These are phyloP conservation scores for Papiliotrema laurentii DNA, from an alignment of 1,284 basidiomycete species.

Conservation along the genomic window DNA sequence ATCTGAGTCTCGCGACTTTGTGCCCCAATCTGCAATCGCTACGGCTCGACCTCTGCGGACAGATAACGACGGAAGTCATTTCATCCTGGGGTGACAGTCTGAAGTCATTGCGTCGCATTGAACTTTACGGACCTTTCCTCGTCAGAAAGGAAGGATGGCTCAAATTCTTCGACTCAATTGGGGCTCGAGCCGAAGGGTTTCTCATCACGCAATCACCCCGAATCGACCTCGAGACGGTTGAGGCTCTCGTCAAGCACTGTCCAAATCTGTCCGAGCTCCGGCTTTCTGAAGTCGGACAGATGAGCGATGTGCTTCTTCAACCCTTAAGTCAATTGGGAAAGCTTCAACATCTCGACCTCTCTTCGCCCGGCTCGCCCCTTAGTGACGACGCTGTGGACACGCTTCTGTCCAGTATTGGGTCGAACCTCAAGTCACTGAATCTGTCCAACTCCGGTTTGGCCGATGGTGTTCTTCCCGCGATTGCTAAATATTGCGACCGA, in stretches of 20 bases:
- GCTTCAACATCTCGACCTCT: constrained; percentile 37
- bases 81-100: constrained; percentile 62
- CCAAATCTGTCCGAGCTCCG: constrained; percentile 64
- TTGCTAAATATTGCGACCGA: constrained; percentile 55
- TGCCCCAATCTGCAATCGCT: constrained; percentile 75
- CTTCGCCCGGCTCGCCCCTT: constrained; percentile 42
- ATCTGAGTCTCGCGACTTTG: constrained; percentile 65
- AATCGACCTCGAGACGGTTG: constrained; percentile 70
- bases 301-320: constrained; percentile 62
- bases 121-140: constrained; percentile 85
- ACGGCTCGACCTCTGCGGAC: constrained; percentile 82
- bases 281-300: constrained; percentile 71
- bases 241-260: constrained; percentile 62
- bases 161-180: constrained; percentile 63
- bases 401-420: constrained; percentile 57
- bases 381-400: constrained; percentile 59
- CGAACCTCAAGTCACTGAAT: constrained; percentile 56
- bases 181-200: constrained; percentile 64
- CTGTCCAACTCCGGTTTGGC: constrained; percentile 59
- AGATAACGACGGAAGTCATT: constrained; percentile 67
- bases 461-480: constrained; percentile 58
- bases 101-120: constrained; percentile 63
- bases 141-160: constrained; percentile 73
- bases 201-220: constrained; percentile 81
- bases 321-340: constrained; percentile 50